phyloP scores from a whole-genome alignment of 176 grass and related monocot species.

The Typha latifolia region DNA sequence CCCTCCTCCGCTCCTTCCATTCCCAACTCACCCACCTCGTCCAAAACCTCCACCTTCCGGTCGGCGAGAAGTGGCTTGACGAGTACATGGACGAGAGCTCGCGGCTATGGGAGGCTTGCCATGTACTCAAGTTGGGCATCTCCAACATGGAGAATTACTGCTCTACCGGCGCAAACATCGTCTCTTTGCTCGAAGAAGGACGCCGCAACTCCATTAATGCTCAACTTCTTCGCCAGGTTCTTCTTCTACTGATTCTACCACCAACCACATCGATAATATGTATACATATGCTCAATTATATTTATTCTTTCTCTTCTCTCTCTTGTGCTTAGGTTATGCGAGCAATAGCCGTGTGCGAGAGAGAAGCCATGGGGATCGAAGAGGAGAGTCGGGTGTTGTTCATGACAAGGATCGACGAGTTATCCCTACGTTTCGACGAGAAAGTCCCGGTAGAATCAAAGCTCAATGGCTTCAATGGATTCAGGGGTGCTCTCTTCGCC shows the following conservation, averaged over 20 bases:
- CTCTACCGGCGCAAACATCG: conserved; percentile 33
- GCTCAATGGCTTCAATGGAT: conserved; percentile 79
- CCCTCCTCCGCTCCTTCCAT: conserved; percentile 59
- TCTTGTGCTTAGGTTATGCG: conserved; percentile 38
- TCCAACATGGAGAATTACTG: conserved; percentile 62
- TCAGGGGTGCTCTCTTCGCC: conserved; percentile 68
- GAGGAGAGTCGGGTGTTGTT: conserved; percentile 63
- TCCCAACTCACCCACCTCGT: conserved; percentile 52
- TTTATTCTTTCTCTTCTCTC: too few species aligned
- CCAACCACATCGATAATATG: too few species aligned
- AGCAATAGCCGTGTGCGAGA: conserved; percentile 43
- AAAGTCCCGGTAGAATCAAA: conserved; percentile 36
- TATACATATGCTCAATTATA: too few species aligned
- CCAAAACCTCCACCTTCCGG: conserved; percentile 66
- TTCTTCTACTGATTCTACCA: too few species aligned
- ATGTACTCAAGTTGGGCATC: conserved; percentile 53
- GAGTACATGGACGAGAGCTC: conserved; percentile 99
- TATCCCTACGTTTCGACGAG: conserved; percentile 58
- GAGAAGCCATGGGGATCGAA: conserved; percentile 58
- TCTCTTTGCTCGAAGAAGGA: conserved; percentile 27
- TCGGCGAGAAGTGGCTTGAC: conserved; percentile 69
- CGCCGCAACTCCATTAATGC: conserved; percentile 23
- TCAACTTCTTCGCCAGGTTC: conserved; percentile 41
- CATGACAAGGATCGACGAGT: conserved; percentile 49
- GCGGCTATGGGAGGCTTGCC: conserved; percentile 65